Conservation (phyloP, 441 rosid species). For the Flueggea neowawraea region DNA sequence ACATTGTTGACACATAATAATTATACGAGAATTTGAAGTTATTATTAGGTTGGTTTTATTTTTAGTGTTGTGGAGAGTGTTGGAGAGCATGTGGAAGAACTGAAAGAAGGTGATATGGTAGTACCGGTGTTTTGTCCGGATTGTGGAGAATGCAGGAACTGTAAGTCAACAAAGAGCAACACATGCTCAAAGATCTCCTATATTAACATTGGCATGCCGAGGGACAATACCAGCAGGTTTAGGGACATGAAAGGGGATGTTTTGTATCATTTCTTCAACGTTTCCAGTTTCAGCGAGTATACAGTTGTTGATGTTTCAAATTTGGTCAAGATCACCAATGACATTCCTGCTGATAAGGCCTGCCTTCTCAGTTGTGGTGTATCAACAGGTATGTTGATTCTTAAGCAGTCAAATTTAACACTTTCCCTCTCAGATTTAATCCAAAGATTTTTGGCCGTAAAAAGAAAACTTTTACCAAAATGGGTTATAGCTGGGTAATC, state of each 20-base stretch:
- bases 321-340: slow-evolving; percentile 43
- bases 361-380: slow-evolving; percentile 65
- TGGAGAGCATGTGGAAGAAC: slow-evolving; percentile 58
- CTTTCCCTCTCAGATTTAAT: no score
- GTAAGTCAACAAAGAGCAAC: slow-evolving; percentile 54
- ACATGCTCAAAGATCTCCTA: slow-evolving; percentile 27
- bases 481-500: no score
- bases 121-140: slow-evolving; percentile 51
- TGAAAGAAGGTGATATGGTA: slow-evolving; percentile 51
- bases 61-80: slow-evolving; percentile 68
- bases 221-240: slow-evolving; percentile 60
- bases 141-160: slow-evolving; percentile 51
- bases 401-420: no score
- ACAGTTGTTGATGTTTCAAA: slow-evolving; percentile 60
- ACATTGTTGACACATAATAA: not conserved
- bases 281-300: slow-evolving; percentile 68
- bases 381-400: slow-evolving; percentile 37
- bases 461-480: no score
- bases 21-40: not conserved
- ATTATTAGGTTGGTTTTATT: not conserved
- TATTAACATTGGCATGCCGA: slow-evolving; percentile 19
- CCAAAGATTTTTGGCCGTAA: no score
- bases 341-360: slow-evolving; percentile 49
- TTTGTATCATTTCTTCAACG: slow-evolving; percentile 44
- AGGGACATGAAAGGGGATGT: slow-evolving; percentile 48